Conservation (phyloP, 352 stramenopile genomes). For the Ophiocytium majus region DNA sequence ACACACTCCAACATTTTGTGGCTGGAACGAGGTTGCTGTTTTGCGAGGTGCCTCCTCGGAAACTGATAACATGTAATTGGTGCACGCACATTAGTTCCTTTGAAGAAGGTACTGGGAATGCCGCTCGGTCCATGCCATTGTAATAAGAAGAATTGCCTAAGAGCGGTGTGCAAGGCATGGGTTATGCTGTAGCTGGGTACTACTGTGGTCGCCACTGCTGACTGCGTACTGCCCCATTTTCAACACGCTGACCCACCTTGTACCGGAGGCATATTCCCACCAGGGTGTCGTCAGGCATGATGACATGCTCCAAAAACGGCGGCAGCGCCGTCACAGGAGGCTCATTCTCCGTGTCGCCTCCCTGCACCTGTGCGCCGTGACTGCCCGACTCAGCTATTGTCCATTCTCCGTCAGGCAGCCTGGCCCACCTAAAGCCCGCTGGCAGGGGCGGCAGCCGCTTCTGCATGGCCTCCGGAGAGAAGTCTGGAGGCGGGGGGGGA, state of each 20-base stretch:
- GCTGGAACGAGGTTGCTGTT: too few relatives aligned
- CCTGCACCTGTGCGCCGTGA: neutral
- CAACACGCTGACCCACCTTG: slow-evolving; percentile 33
- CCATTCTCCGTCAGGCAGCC: neutral
- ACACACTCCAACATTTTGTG: too few relatives aligned
- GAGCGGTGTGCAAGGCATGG: too few relatives aligned
- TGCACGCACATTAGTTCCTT: too few relatives aligned
- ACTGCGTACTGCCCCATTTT: too few relatives aligned
- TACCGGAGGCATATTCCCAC: slow-evolving; percentile 45
- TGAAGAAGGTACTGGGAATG: too few relatives aligned
- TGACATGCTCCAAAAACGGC: slow-evolving; percentile 43
- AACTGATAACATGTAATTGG: too few relatives aligned
- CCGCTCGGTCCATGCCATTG: too few relatives aligned
- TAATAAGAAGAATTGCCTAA: too few relatives aligned
- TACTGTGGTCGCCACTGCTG: too few relatives aligned
- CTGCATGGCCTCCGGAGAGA: neutral
- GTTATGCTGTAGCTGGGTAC: too few relatives aligned
- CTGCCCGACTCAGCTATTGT: neutral
- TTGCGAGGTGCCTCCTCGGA: too few relatives aligned
- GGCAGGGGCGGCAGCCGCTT: neutral
- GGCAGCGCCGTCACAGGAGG: neutral
- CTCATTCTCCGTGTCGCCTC: neutral
- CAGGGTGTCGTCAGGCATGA: slow-evolving; percentile 46
- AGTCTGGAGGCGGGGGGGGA: slow-evolving; percentile 8
- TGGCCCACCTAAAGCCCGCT: neutral